phyloP scores from a whole-genome alignment of 257 asterid genomes.

The Avicennia marina region DNA sequence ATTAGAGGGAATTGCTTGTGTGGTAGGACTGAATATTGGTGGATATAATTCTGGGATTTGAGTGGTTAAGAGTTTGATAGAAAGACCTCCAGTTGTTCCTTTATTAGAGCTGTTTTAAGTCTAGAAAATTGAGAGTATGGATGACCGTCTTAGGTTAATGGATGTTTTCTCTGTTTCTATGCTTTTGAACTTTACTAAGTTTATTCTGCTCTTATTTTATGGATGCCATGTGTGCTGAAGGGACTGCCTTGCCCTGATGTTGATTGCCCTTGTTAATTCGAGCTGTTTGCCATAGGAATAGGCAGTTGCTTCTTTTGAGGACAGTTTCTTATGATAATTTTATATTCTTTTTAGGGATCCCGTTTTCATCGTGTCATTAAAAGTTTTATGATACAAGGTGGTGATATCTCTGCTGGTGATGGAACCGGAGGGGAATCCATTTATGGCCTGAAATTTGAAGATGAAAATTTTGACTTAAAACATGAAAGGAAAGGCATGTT shows the following conservation, averaged over 20 bases:
- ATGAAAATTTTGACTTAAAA: slow-evolving; percentile 76
- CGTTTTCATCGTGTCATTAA: slow-evolving; percentile 84
- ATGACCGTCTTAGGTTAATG: slow-evolving; percentile 2
- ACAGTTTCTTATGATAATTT: slow-evolving; percentile 16
- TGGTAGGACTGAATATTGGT: not conserved
- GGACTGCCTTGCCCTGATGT: too few relatives aligned
- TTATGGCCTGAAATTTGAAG: slow-evolving; percentile 83
- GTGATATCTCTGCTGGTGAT: slow-evolving; percentile 87
- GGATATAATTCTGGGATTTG: not conserved
- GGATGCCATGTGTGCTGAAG: too few relatives aligned
- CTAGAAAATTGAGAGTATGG: not conserved
- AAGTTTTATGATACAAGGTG: slow-evolving; percentile 96
- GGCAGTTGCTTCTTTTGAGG: slow-evolving; percentile 18
- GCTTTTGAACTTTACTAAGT: too few relatives aligned
- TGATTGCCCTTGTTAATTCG: slow-evolving; percentile 2
- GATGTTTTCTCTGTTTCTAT: slow-evolving; percentile 5
- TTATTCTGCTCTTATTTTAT: too few relatives aligned
- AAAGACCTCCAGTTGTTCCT: not conserved
- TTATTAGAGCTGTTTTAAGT: not conserved
- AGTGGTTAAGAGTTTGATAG: not conserved
- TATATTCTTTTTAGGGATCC: slow-evolving; percentile 48
- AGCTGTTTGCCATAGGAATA: slow-evolving; percentile 12
- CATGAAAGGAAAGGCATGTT: slow-evolving; percentile 94
- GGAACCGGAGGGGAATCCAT: slow-evolving; percentile 97
- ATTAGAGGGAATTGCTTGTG: not conserved